phyloP scores from a whole-genome alignment of 2,329 filamentous ascomycete species.

The Colletotrichum musae region DNA sequence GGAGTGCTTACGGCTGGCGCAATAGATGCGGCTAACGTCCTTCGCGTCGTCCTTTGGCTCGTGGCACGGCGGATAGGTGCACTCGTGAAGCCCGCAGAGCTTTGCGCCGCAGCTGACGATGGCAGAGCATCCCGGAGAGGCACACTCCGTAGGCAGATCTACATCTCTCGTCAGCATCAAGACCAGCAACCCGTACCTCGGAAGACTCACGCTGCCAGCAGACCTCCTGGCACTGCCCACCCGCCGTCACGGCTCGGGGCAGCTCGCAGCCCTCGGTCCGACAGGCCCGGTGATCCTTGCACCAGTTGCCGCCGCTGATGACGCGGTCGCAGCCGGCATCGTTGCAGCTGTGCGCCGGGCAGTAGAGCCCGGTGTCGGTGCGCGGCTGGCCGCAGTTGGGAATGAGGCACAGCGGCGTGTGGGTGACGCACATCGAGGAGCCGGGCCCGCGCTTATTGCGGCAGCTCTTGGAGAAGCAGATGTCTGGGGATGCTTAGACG shows the following conservation, averaged over 20 bases:
- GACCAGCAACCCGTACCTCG: no score
- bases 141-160: constrained; percentile 24
- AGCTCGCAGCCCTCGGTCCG: constrained; percentile 33
- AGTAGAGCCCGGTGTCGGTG: constrained; percentile 36
- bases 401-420: constrained; percentile 41
- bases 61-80: constrained; percentile 30
- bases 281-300: constrained; percentile 40
- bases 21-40: constrained; percentile 25
- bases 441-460: constrained; percentile 33
- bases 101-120: constrained; percentile 1
- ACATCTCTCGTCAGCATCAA: neutral
- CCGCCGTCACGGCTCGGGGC: constrained; percentile 18
- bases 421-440: constrained; percentile 35
- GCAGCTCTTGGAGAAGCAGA: constrained; percentile 38
- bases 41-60: constrained; percentile 25
- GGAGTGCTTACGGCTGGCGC: constrained; percentile 25
- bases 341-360: constrained; percentile 40
- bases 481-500: constrained; percentile 32
- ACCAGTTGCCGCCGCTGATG: constrained; percentile 42
- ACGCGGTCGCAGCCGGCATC: constrained; percentile 35
- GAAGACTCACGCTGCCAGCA: constrained; percentile 36
- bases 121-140: neutral
- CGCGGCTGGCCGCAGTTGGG: constrained; percentile 34
- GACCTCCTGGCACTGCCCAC: constrained; percentile 7
- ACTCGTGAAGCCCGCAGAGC: constrained; percentile 37